Evolutionary conservation across 441 rosid species (phyloP), one percentile per base, ranked within the genome.

Genomic region (Isatis lusitanica): DNA sequence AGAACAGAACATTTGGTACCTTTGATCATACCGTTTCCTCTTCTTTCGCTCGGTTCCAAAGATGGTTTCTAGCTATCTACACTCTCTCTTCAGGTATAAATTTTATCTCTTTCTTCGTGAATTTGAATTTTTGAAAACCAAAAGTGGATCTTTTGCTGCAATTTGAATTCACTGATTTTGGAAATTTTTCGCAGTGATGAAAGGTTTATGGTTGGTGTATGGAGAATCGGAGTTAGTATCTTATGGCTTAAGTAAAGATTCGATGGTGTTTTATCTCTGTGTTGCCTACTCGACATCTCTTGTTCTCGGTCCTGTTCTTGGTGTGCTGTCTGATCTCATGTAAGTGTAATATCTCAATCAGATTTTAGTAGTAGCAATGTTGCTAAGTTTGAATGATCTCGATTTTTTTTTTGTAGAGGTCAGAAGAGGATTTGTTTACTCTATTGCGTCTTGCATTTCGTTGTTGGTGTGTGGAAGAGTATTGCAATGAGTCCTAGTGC

Each of bases 151-250:
- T n/a, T n/a, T n/a, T n/a, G n/a, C 46, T 35, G 12, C 7, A n/a
- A 47, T 46, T 61, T 33, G 26, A 24, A 16, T 35, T 21, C 10
- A 17, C 11, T 56, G 48, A 3, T 52, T 52, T 52, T 52, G 21
- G 7, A 12, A 28, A 21, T 21, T 71, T 71, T 60, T 9, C 2
- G 44, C 70, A 92, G 97, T 76, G n/a, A 77, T 86, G 88, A 90
- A 90, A 83, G 97, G 94, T 61, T 39, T 93, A 17, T 87, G 96
- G 89, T 82, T 83, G 9, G 98, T 87, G 78, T 87, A 81, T 69
- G 98, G 97, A 76, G 98, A 95, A 78, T 85, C 74, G 13, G 98
- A 90, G 76, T 70, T 90, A 55, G 71, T 74, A 66, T 67, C 67
- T 36, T 77, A 77, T 69, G 93, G 86, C 1, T 16, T 76, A 30